phyloP scores from a whole-genome alignment of 129 eudicot genomes.

The Sambucus nigra region DNA sequence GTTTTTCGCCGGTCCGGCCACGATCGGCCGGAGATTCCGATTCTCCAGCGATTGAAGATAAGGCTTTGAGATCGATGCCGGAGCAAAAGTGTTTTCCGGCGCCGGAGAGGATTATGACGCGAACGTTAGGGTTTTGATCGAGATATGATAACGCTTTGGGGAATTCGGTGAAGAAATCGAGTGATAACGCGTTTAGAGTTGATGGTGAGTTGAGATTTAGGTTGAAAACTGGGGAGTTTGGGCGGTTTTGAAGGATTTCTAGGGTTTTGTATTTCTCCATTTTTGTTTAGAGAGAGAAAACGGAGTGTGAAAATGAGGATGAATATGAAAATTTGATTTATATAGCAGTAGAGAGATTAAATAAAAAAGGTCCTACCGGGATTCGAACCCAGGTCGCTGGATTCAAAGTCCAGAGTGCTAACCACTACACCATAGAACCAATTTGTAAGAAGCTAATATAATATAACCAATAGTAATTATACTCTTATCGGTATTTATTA shows the following conservation, averaged over 20 bases:
- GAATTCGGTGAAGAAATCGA: conserved; percentile 54
- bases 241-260: conserved; percentile 23
- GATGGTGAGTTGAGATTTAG: conserved; percentile 45
- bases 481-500: too few relatives aligned
- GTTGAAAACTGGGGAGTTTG: conserved; percentile 34
- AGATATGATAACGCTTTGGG: conserved; percentile 63
- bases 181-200: conserved; percentile 44
- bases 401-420: conserved; percentile 20
- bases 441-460: too few relatives aligned
- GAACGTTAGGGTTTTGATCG: conserved; percentile 51
- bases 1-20: conserved; percentile 41
- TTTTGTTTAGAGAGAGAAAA: too few relatives aligned
- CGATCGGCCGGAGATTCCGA: conserved; percentile 13
- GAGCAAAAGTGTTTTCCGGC: conserved; percentile 64
- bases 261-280: conserved; percentile 46
- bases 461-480: too few relatives aligned
- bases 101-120: conserved; percentile 60
- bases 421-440: conserved; percentile 24
- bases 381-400: conserved; percentile 17
- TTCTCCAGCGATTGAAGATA: conserved; percentile 1
- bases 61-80: conserved; percentile 66
- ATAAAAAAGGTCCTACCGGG: conserved; percentile 15
- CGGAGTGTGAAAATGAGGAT: too few relatives aligned
- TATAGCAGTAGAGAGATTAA: too few relatives aligned
- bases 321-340: too few relatives aligned